phyloP scores from a whole-genome alignment of 495 filamentous ascomycete species.

The Tuber melanosporum region DNA sequence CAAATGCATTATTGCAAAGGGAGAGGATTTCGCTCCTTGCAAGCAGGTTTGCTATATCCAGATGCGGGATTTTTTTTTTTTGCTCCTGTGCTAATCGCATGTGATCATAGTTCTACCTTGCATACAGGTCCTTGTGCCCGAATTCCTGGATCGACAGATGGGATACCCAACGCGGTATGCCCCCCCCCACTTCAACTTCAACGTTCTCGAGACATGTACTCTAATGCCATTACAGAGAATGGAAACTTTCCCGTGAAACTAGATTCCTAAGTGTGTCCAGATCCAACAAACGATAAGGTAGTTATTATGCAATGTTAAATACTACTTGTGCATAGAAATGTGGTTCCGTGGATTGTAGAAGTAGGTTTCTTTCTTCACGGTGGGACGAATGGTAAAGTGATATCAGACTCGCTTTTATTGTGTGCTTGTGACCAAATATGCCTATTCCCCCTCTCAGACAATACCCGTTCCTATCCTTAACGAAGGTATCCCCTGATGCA shows the following conservation, averaged over 20 bases:
- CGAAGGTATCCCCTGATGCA: background rate
- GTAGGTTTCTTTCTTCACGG: background rate
- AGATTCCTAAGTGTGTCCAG: constrained; percentile 47
- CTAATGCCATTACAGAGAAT: constrained; percentile 54
- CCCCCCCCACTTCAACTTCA: background rate
- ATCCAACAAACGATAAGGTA: background rate
- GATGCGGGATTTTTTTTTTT: background rate
- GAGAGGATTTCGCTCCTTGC: constrained; percentile 97
- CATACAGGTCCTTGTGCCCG: constrained; percentile 94
- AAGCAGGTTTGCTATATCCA: constrained; percentile 61
- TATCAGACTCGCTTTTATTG: background rate
- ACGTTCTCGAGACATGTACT: constrained; percentile 7
- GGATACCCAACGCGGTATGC: constrained; percentile 92
- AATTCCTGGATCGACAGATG: constrained; percentile 89
- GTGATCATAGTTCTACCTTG: constrained; percentile 71
- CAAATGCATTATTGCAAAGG: constrained; percentile 97
- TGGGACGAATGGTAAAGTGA: background rate
- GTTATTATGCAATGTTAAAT: constrained; percentile 1
- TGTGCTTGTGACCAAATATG: background rate
- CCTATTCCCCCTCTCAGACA: background rate
- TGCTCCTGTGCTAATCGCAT: constrained; percentile 11
- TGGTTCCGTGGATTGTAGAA: background rate
- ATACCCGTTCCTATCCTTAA: background rate
- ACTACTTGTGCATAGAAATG: background rate
- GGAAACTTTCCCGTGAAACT: constrained; percentile 81